These are phyloP conservation scores for Monosporascus sp. DNA, from an alignment of 2,329 filamentous ascomycete genomes.

Conservation along the genomic window DNA sequence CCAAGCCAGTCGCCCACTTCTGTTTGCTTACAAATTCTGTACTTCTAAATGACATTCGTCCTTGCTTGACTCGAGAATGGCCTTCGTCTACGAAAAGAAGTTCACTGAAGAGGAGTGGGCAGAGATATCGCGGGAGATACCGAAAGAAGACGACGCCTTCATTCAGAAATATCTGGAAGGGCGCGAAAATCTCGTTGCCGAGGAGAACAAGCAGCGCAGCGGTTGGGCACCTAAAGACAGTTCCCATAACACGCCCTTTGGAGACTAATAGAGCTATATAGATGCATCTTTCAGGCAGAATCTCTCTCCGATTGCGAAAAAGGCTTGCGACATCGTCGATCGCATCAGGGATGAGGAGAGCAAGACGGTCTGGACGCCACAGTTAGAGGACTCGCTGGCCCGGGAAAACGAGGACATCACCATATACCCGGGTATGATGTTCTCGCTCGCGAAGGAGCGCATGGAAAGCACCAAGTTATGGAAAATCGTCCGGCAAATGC, in stretches of 20 bases:
- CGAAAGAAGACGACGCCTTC: slow-evolving; percentile 62
- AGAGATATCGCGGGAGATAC: slow-evolving; percentile 51
- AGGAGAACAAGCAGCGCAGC: slow-evolving; percentile 79
- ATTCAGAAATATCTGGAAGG: slow-evolving; percentile 77
- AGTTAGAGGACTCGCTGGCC: slow-evolving; percentile 65
- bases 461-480: slow-evolving; percentile 84
- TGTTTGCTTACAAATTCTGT: too few species aligned
- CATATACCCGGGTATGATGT: slow-evolving; percentile 89
- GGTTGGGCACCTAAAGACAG: slow-evolving; percentile 43
- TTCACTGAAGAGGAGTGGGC: slow-evolving; percentile 53
- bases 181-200: slow-evolving; percentile 66
- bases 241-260: too few species aligned
- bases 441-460: slow-evolving; percentile 74
- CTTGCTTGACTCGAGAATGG: neutral
- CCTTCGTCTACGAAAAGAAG: neutral
- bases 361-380: slow-evolving; percentile 68
- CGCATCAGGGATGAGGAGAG: slow-evolving; percentile 76
- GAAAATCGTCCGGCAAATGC: slow-evolving; percentile 79
- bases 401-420: slow-evolving; percentile 54
- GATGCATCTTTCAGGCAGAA: slow-evolving; percentile 67
- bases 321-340: slow-evolving; percentile 74
- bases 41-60: neutral
- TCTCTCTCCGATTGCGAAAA: slow-evolving; percentile 71
- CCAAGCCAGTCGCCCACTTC: too few species aligned
- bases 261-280: slow-evolving; percentile 21